These are phyloP conservation scores for Oemleria cerasiformis DNA, from an alignment of 306 rosid species.

Conservation along the genomic window DNA sequence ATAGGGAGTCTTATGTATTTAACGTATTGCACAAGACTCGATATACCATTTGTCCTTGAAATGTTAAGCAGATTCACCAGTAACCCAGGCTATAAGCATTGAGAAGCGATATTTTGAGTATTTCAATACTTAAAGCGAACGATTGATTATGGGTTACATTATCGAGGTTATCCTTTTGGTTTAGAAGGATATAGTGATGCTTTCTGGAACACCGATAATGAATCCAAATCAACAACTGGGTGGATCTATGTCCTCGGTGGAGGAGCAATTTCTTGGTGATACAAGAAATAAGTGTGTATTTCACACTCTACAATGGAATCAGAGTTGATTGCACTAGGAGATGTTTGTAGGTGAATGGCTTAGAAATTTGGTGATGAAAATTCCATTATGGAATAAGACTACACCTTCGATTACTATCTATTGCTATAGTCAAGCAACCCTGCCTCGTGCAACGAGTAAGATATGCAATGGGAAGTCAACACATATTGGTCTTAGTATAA, in stretches of 20 bases:
- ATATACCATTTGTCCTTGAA: background rate
- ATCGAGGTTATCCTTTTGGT: no score
- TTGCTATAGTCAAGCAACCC: background rate
- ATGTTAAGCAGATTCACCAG: background rate
- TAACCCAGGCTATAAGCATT: no score
- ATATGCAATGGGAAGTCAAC: background rate
- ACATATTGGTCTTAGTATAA: background rate
- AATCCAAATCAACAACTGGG: no score
- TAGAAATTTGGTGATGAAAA: background rate
- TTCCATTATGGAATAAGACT: background rate
- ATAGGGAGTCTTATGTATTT: conserved; percentile 4
- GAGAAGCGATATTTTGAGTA: no score
- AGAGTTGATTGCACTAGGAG: background rate
- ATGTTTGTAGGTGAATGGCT: background rate
- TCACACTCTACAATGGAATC: no score
- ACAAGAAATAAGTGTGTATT: no score
- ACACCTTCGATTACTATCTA: background rate
- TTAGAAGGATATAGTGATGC: no score
- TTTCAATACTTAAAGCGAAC: no score
- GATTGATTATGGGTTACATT: no score
- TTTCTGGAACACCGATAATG: no score
- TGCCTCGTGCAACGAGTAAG: background rate
- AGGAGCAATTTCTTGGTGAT: no score
- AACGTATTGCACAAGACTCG: background rate
- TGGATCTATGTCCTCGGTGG: no score